Conservation (phyloP, 2,329 filamentous ascomycete genomes). For the Tolypocladium guangdongense region DNA sequence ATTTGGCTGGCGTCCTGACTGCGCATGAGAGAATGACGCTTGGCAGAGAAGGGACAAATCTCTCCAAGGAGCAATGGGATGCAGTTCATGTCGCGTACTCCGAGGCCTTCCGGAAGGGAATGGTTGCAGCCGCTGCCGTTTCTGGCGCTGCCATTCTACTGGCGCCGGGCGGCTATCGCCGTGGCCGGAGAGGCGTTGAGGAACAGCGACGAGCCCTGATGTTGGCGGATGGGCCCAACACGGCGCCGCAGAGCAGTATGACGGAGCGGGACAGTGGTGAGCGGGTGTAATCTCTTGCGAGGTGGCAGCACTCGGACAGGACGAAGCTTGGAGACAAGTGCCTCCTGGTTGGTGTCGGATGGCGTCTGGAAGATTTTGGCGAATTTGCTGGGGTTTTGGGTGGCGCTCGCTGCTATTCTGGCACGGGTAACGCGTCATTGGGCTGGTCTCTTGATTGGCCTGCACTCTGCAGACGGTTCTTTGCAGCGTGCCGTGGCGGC, state of each 20-base stretch:
- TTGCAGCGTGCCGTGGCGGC: not conserved
- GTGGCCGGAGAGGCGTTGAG: slow-evolving; percentile 7
- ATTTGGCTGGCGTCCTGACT: slow-evolving; percentile 17
- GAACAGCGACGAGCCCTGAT: slow-evolving; percentile 11
- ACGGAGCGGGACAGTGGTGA: not conserved
- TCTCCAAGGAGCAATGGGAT: slow-evolving; percentile 17
- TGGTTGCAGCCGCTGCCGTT: slow-evolving; percentile 33
- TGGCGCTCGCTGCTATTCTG: not conserved
- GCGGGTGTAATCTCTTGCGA: not conserved
- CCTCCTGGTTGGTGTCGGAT: not conserved
- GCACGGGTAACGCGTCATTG: not conserved
- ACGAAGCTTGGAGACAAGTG: not conserved
- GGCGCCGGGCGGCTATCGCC: slow-evolving; percentile 27
- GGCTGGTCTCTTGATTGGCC: not conserved
- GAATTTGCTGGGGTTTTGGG: not conserved
- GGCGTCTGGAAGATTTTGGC: not conserved
- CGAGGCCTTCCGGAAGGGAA: slow-evolving; percentile 32
- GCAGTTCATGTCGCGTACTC: slow-evolving; percentile 28
- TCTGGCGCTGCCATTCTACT: slow-evolving; percentile 28
- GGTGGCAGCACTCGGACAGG: not conserved
- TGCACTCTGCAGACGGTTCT: not conserved
- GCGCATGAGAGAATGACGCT: slow-evolving; percentile 16
- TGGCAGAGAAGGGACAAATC: slow-evolving; percentile 7
- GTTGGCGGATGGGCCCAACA: slow-evolving; percentile 4
- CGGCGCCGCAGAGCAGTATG: not conserved